phyloP scores from a whole-genome alignment of 352 stramenopile genomes.

The Globisporangium paroecandrum region DNA sequence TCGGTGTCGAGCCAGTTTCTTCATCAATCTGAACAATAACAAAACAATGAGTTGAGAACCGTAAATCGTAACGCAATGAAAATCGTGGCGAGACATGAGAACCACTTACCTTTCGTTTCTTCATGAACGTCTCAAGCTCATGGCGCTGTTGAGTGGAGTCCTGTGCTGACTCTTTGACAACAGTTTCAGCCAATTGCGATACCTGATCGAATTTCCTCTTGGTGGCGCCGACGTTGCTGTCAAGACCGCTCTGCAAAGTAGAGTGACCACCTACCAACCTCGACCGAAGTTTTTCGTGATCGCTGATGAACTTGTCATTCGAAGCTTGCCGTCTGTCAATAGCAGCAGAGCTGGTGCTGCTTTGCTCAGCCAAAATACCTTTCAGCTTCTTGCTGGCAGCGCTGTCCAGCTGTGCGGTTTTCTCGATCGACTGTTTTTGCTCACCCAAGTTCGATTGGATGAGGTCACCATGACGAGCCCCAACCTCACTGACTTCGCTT shows the following conservation, averaged over 20 bases:
- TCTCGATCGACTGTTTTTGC: conserved; percentile 16
- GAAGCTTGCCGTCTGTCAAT: conserved; percentile 20
- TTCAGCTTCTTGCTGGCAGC: conserved; percentile 15
- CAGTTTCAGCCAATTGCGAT: conserved; percentile 21
- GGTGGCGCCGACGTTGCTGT: conserved; percentile 25
- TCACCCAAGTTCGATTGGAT: conserved; percentile 22
- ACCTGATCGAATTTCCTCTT: conserved; percentile 30
- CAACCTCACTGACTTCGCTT: conserved; percentile 19
- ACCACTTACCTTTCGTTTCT: conserved; percentile 43
- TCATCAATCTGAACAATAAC: conserved; percentile 25
- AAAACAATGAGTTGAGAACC: neutral
- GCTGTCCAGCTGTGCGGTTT: neutral
- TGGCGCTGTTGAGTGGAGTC: conserved; percentile 32
- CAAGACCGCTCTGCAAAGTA: conserved; percentile 28
- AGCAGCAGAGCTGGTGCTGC: conserved; percentile 13
- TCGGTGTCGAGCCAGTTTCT: conserved; percentile 38
- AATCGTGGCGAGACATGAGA: neutral
- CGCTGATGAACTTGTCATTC: conserved; percentile 26
- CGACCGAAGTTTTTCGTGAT: conserved; percentile 28
- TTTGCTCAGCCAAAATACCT: conserved; percentile 28
- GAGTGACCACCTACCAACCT: conserved; percentile 24
- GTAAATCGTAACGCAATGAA: neutral
- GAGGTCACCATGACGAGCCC: conserved; percentile 23
- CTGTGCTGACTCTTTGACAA: conserved; percentile 26
- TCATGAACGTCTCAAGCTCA: conserved; percentile 40